Evolutionary conservation across 75 land plant genomes (phyloP).

Genomic region (Selaginella moellendorffii): DNA sequence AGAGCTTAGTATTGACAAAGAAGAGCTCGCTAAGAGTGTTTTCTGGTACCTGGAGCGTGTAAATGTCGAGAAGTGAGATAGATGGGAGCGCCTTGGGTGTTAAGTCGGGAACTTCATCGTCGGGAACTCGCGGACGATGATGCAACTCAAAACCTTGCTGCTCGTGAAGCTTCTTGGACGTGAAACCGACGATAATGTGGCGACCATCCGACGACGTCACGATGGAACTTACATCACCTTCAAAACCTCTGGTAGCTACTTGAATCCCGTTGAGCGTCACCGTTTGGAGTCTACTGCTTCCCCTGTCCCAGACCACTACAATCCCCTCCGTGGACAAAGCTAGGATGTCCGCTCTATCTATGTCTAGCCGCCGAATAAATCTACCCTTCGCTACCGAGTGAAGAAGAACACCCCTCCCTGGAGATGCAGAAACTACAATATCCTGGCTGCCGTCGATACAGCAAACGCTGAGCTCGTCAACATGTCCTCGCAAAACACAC

Average conservation of each 20-base stretch:
- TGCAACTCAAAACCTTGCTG: neutral
- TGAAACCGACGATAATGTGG: slow-evolving; percentile 54
- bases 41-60: neutral
- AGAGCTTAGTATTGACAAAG: neutral
- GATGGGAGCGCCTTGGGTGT: neutral
- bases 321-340: slow-evolving; percentile 74
- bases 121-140: neutral
- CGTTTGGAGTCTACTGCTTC: slow-evolving; percentile 31
- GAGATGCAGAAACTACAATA: slow-evolving; percentile 58
- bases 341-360: slow-evolving; percentile 44
- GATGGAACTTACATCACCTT: slow-evolving; percentile 54
- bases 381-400: slow-evolving; percentile 80
- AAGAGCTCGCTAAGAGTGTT: neutral
- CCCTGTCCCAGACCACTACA: slow-evolving; percentile 57
- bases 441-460: slow-evolving; percentile 69
- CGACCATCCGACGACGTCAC: slow-evolving; percentile 64
- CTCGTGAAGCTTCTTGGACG: slow-evolving; percentile 18
- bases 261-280: slow-evolving; percentile 60
- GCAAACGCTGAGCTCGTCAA: slow-evolving; percentile 51
- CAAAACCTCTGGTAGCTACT: slow-evolving; percentile 28
- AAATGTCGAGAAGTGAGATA: neutral
- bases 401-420: slow-evolving; percentile 43
- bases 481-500: slow-evolving; percentile 88
- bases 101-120: neutral
- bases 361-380: slow-evolving; percentile 44